Conservation (phyloP, 78 protist species). For the Speleostelium caveatum region DNA sequence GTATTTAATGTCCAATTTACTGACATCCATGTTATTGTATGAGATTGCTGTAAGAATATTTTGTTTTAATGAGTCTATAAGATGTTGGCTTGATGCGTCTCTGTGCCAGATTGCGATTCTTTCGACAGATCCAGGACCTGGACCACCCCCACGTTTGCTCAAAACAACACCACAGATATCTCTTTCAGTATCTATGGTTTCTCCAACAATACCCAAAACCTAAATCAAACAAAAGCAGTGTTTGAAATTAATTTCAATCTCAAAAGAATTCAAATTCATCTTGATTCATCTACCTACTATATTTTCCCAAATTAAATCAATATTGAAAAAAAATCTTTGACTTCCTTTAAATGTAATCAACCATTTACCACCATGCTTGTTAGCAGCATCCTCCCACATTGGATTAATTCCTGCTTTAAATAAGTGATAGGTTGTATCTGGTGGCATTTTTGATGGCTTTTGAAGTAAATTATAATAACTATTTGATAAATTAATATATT, state of each 20-base stretch:
- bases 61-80: conserved; percentile 31
- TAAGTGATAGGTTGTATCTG: conserved; percentile 60
- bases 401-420: conserved; percentile 65
- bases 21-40: not conserved
- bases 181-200: conserved; percentile 59
- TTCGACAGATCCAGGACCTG: conserved; percentile 4
- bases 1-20: conserved; percentile 27
- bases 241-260: not conserved
- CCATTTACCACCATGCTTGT: conserved; percentile 65
- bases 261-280: not conserved
- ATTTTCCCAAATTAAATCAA: conserved; percentile 71
- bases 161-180: conserved; percentile 71
- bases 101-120: conserved; percentile 65
- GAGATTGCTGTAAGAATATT: conserved; percentile 12
- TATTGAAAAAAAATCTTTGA: conserved; percentile 7
- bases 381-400: conserved; percentile 68
- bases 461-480: conserved; percentile 48
- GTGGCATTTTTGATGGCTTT: conserved; percentile 66
- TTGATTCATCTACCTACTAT: conserved; percentile 25
- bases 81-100: conserved; percentile 17
- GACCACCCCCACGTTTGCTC: conserved; percentile 23
- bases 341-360: conserved; percentile 2
- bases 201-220: conserved; percentile 73
- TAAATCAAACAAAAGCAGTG: no score
- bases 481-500: not conserved